phyloP scores from a whole-genome alignment of 768 basidiomycete species.

The Fomitopsis serialis region DNA sequence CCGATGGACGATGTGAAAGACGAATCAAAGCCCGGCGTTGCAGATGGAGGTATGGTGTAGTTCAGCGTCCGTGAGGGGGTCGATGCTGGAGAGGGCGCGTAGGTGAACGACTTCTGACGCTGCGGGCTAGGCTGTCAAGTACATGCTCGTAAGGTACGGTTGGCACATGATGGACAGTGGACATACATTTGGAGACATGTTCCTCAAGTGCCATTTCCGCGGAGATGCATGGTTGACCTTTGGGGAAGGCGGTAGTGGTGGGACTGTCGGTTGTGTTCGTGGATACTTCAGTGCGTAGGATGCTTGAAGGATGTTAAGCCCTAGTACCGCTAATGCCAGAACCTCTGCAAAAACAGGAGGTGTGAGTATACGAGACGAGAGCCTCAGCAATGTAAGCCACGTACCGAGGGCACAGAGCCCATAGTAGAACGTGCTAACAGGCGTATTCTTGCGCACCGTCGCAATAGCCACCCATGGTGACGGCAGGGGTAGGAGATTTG shows the following conservation, averaged over 20 bases:
- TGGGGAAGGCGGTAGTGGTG: constrained; percentile 20
- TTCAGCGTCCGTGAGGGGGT: constrained; percentile 27
- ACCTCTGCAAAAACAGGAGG: constrained; percentile 20
- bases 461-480: constrained; percentile 30
- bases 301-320: constrained; percentile 31
- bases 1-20: constrained; percentile 31
- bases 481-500: constrained; percentile 33
- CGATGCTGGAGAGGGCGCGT: constrained; percentile 31
- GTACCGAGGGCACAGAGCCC: constrained; percentile 27
- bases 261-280: constrained; percentile 13
- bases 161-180: constrained; percentile 4
- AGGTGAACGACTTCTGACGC: constrained; percentile 24
- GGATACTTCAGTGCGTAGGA: constrained; percentile 32
- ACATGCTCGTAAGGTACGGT: background rate
- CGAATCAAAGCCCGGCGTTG: constrained; percentile 20
- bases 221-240: constrained; percentile 9
- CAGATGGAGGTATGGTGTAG: constrained; percentile 27
- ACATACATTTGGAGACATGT: constrained; percentile 13
- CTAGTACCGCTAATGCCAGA: constrained; percentile 23
- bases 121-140: constrained; percentile 18
- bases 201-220: constrained; percentile 16
- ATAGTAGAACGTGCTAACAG: constrained; percentile 11
- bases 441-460: constrained; percentile 19
- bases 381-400: constrained; percentile 1
- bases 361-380: background rate